Evolutionary conservation across 345 rosid genomes (phyloP).

Genomic region (Turritis glabra): DNA sequence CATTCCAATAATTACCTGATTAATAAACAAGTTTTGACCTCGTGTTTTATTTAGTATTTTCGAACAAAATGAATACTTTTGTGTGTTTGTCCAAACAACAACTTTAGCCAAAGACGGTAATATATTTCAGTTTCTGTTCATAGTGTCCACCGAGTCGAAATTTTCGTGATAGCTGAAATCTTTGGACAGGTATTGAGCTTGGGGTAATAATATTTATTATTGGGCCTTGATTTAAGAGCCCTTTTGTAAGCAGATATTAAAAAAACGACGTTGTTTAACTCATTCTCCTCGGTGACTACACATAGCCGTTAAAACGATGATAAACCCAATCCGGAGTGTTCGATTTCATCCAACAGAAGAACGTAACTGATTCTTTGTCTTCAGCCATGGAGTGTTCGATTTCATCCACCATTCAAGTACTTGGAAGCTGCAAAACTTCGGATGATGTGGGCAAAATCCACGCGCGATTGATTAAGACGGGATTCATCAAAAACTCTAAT

Average conservation of each 20-base stretch:
- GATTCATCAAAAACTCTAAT: slow-evolving; percentile 32
- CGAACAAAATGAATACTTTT: no score
- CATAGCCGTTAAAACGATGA: slow-evolving; percentile 23
- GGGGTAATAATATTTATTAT: background rate
- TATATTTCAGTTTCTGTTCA: no score
- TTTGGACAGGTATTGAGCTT: background rate
- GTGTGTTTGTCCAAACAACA: no score
- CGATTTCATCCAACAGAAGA: slow-evolving; percentile 23
- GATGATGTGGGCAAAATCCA: slow-evolving; percentile 36
- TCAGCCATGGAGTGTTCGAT: slow-evolving; percentile 39
- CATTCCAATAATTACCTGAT: no score
- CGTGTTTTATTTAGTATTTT: no score
- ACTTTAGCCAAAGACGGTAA: no score
- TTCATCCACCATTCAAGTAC: slow-evolving; percentile 26
- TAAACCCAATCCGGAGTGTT: slow-evolving; percentile 35
- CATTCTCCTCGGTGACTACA: background rate
- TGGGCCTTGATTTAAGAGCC: background rate
- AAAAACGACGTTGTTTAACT: background rate
- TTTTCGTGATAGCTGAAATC: no score
- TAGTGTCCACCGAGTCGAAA: no score
- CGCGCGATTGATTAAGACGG: slow-evolving; percentile 38
- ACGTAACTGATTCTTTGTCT: slow-evolving; percentile 26
- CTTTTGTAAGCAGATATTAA: background rate
- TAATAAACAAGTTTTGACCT: no score
- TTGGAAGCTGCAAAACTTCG: slow-evolving; percentile 27